Evolutionary conservation across 345 rosid genomes (phyloP), one percentile per base, ranked within the genome.

Genomic region (Hevea brasiliensis): DNA sequence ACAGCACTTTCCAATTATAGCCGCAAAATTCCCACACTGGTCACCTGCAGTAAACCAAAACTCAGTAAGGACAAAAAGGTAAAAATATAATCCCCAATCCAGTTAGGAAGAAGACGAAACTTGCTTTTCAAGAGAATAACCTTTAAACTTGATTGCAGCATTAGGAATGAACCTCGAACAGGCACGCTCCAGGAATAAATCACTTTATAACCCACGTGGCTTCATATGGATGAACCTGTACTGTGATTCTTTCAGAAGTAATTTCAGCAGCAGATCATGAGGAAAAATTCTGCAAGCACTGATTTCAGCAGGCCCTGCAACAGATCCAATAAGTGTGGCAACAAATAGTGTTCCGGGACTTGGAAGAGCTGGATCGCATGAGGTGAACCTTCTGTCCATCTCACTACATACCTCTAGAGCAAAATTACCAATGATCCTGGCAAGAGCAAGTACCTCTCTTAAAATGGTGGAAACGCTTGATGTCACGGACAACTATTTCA

Each of bases 401-500:
- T 13, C 0, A 14, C 51, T 10, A 26, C 29, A 44, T 44, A 10
- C 11, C 4, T 21, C 53, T 13, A 64, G 6, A 11, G 15, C n/a
- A 55, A 54, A 53, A 51, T 71, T 61, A 77, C 80, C 80, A 77
- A 71, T 47, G 21, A 60, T 71, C 80, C 40, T 66, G 76, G 13
- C 80, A 77, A 58, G 76, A 71, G 72, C 80, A 77, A 59, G 61
- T 48, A 61, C 80, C 80, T 60, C 47, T 18, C 29, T 59, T 66
- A 66, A 77, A 77, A 72, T 65, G 71, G 61, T 77, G 80, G 72
- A 77, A 77, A 24, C 76, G 75, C 62, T 65, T 77, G 56, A 77
- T 45, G 56, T 77, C 80, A 29, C 80, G 76, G 45, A 77, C 63
- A 48, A 77, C 12, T 65, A 77, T 77, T 65, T 65, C 68, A 47